phyloP scores from a whole-genome alignment of 306 rosid species.

The Ceratonia siliqua region DNA sequence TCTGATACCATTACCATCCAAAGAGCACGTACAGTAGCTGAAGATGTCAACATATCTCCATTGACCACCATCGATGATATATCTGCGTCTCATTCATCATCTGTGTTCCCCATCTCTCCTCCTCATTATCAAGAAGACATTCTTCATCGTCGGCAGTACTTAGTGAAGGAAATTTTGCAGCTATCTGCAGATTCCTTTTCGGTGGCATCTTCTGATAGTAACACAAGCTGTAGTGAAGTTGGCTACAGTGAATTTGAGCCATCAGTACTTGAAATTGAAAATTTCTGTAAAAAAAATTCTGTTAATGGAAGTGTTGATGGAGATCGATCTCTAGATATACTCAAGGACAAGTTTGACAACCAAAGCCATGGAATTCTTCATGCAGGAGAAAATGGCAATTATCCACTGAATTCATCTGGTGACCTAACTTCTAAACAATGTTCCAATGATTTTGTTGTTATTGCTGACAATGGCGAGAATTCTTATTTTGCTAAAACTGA shows the following conservation, averaged over 20 bases:
- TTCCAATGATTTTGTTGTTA: constrained; percentile 41
- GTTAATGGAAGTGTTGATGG: constrained; percentile 43
- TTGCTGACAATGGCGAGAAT: constrained; percentile 35
- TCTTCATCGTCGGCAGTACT: constrained; percentile 84
- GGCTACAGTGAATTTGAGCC: constrained; percentile 53
- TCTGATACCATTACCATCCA: constrained; percentile 35
- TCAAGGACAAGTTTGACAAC: constrained; percentile 38
- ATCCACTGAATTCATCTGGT: constrained; percentile 34
- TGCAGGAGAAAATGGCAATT: constrained; percentile 49
- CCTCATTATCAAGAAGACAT: constrained; percentile 91
- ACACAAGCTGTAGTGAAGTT: constrained; percentile 77
- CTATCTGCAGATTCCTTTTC: constrained; percentile 84
- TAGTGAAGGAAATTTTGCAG: constrained; percentile 86
- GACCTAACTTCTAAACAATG: constrained; percentile 38
- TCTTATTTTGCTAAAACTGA: constrained; percentile 39
- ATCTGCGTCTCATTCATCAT: constrained; percentile 66
- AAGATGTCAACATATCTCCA: constrained; percentile 48
- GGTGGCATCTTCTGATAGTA: constrained; percentile 84
- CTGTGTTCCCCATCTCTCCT: constrained; percentile 74
- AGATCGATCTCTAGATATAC: constrained; percentile 33
- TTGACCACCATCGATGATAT: constrained; percentile 52
- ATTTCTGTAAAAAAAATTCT: constrained; percentile 35
- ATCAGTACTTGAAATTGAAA: constrained; percentile 42
- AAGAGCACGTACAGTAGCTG: constrained; percentile 44
- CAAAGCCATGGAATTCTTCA: constrained; percentile 39